phyloP scores from a whole-genome alignment of 495 filamentous ascomycete species.

The Neurospora sp. region DNA sequence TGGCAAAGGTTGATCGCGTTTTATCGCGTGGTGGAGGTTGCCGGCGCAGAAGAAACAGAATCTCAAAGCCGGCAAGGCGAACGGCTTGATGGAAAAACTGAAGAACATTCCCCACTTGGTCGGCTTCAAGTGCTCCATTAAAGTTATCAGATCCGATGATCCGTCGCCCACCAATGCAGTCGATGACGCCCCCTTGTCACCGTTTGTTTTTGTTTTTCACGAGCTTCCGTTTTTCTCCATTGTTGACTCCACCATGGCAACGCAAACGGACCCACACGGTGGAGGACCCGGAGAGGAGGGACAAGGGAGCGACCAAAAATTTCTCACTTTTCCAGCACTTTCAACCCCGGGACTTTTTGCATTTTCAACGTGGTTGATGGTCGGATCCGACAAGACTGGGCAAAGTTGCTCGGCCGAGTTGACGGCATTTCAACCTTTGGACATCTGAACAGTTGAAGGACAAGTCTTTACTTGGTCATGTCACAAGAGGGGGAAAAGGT shows the following conservation, averaged over 20 bases:
- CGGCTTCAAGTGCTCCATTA: background rate
- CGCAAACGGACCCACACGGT: background rate
- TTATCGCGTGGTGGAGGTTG: background rate
- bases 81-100: background rate
- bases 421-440: background rate
- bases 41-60: background rate
- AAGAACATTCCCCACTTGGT: background rate
- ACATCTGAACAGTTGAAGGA: background rate
- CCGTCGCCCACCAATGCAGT: background rate
- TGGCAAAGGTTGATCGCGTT: background rate
- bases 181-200: background rate
- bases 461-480: background rate
- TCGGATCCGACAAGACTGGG: background rate
- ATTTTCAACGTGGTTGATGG: background rate
- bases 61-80: background rate
- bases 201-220: background rate
- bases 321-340: background rate
- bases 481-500: background rate
- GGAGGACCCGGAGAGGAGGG: background rate
- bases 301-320: background rate
- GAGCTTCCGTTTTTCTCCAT: background rate
- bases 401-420: background rate
- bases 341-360: background rate
- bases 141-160: constrained; percentile 13
- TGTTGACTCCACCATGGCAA: background rate